These are phyloP conservation scores for Tuber melanosporum DNA, from an alignment of 495 filamentous ascomycete species.

Conservation along the genomic window DNA sequence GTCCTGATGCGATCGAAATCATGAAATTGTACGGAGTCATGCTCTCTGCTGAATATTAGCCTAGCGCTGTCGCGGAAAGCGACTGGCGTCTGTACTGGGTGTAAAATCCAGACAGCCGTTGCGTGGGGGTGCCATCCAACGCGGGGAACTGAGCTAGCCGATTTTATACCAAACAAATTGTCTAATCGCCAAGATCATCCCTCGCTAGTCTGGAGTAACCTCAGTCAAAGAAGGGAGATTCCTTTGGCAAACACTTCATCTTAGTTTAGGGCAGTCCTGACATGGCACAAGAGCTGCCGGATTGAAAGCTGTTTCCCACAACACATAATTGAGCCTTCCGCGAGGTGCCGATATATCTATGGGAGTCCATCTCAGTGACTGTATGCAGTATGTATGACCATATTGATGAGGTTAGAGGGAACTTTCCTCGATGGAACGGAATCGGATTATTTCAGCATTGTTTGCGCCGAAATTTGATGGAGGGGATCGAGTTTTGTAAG, in stretches of 20 bases:
- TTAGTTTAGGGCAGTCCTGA: constrained; percentile 18
- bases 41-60: not conserved
- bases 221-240: constrained; percentile 23
- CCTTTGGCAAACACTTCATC: constrained; percentile 16
- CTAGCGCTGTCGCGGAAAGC: constrained; percentile 3
- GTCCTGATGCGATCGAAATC: not conserved
- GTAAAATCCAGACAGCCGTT: constrained; percentile 6
- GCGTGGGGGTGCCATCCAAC: constrained; percentile 28
- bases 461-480: not conserved
- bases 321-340: constrained; percentile 13
- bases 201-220: constrained; percentile 9
- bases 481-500: not conserved
- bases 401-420: constrained; percentile 14
- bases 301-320: constrained; percentile 1
- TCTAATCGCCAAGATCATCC: constrained; percentile 28
- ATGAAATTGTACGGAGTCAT: not conserved
- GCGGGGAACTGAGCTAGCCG: constrained; percentile 28
- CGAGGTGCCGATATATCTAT: constrained; percentile 16
- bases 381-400: not conserved
- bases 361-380: not conserved
- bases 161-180: constrained; percentile 7
- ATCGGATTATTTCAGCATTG: not conserved
- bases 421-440: not conserved
- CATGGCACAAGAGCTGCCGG: constrained; percentile 12
- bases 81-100: not conserved